phyloP scores from a whole-genome alignment of 495 filamentous ascomycete genomes.

The Immersiella caudata region DNA sequence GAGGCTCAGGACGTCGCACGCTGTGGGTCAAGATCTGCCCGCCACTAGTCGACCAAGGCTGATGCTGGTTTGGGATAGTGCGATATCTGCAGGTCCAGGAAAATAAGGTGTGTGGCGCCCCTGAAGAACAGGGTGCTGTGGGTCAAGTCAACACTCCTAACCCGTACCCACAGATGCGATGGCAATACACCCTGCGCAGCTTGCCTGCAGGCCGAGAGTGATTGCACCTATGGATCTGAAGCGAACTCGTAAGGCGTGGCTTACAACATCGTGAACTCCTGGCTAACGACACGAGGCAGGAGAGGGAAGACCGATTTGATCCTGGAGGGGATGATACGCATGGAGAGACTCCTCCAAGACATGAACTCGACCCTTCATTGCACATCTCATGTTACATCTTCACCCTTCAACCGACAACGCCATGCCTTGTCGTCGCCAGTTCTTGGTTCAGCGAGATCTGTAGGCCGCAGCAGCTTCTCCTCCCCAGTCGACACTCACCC shows the following conservation, averaged over 20 bases:
- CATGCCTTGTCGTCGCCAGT: conserved; percentile 17
- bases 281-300: conserved; percentile 17
- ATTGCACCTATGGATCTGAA: conserved; percentile 39
- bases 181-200: conserved; percentile 37
- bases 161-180: conserved; percentile 33
- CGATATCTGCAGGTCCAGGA: conserved; percentile 32
- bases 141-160: neutral
- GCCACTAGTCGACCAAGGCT: neutral
- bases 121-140: neutral
- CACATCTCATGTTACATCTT: conserved; percentile 10
- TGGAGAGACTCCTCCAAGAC: conserved; percentile 34
- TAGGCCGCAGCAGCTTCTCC: conserved; percentile 25
- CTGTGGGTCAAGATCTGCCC: conserved; percentile 22
- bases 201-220: conserved; percentile 33
- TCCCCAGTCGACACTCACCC: conserved; percentile 24
- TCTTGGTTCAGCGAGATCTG: neutral
- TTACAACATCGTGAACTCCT: neutral
- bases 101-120: conserved; percentile 27
- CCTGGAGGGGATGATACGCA: conserved; percentile 37
- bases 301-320: conserved; percentile 44
- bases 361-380: conserved; percentile 32
- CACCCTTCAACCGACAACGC: conserved; percentile 4
- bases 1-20: conserved; percentile 33
- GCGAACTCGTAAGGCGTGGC: conserved; percentile 30
- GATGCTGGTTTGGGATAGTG: conserved; percentile 17